Base-by-base conservation (phyloP, 257 asterid species). In the Handroanthus guayacan region DNA sequence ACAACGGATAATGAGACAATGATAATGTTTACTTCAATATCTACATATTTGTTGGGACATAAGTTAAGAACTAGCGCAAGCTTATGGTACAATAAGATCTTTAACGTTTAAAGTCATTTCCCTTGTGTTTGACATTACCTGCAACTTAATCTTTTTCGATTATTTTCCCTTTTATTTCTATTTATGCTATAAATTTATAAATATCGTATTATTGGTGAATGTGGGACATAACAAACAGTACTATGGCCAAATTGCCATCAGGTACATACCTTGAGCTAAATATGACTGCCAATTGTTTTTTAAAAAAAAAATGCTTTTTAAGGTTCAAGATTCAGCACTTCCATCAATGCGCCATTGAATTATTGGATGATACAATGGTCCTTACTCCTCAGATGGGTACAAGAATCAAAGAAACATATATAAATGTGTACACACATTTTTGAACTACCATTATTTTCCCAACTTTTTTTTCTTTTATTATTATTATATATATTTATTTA, bases 141-240 rank as follows among this genome's bases (percentile, higher is more conserved):
- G 44, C 52, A 45, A 45, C 52, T 2, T 45, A 2, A 6, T 45
- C 13, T 45, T 45, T 8, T 47, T 9, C 3, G 14, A 11, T 54
- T 54, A 3, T 16, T 16, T 54, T 54, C 3, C 9, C 18, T 2
- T 18, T 9, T 9, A 3, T 2, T 1, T 20, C 20, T 17, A 17
- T 57, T 57, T 57, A 7, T 57, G 20, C 0, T 20, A 16, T 1
- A 13, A 13, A 51, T 14, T 16, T 56, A 5, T 41, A 0, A 65
- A 0, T 41, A 41, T 43, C 43, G 9, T 1, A 63, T 63, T 37
- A 63, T 41, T 63, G 45, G 14, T 58, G 54, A 16, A 65, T 41
- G 52, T 39, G 38, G 70, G 54, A 18, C 70, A 65, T 8, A 65
- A 17, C 36, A 64, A 17, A 65, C 70, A 41, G 38, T n/a, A 41